Evolutionary conservation across 805 yeast genomes (phyloP).

Genomic region (Kuraishia borneana): DNA sequence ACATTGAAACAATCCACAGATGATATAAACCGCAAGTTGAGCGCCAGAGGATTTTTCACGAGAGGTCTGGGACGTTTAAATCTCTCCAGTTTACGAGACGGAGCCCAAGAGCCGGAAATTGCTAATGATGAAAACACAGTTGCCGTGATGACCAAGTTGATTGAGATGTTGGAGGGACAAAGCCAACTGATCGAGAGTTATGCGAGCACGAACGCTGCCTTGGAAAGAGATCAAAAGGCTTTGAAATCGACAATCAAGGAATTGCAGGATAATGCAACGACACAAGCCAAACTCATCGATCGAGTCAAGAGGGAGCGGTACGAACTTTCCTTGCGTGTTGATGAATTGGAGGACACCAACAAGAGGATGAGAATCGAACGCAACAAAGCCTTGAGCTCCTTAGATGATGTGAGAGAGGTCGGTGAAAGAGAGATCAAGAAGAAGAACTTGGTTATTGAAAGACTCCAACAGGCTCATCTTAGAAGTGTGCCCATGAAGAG

Average conservation of each 20-base stretch:
- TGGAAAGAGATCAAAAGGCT: too few relatives aligned
- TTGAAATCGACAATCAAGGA: not conserved
- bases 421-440: slow-evolving; percentile 1
- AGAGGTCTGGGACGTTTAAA: too few relatives aligned
- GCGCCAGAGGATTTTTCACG: too few relatives aligned
- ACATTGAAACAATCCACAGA: too few relatives aligned
- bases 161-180: slow-evolving; percentile 1
- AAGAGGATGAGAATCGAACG: not conserved
- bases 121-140: slow-evolving; percentile 1
- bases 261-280: not conserved
- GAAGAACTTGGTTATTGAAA: not conserved
- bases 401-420: not conserved
- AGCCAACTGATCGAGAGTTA: not conserved
- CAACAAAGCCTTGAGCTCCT: not conserved
- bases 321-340: not conserved
- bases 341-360: not conserved
- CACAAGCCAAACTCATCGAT: not conserved
- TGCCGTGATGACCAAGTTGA: not conserved
- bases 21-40: too few relatives aligned
- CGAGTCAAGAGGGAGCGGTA: not conserved
- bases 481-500: not conserved
- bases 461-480: not conserved
- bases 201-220: too few relatives aligned
- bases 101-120: too few relatives aligned
- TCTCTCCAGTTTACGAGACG: too few relatives aligned